phyloP scores from a whole-genome alignment of 345 rosid species.

The Bruguiera gymnorhiza region DNA sequence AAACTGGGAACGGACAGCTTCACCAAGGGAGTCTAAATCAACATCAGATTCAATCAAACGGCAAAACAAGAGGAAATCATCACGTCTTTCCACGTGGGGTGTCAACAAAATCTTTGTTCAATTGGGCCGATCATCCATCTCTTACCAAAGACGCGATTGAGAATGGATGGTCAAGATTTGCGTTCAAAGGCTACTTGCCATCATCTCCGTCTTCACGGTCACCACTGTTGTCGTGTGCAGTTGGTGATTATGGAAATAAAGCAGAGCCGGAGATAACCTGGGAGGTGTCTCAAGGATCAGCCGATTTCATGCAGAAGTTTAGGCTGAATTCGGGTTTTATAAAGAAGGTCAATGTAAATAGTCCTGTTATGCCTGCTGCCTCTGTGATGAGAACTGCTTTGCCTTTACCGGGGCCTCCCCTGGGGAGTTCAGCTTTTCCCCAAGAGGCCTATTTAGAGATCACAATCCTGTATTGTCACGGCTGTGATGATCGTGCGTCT shows the following conservation, averaged over 20 bases:
- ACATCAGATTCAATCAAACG: constrained; percentile 36
- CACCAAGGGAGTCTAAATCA: constrained; percentile 41
- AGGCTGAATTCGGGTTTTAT: constrained; percentile 50
- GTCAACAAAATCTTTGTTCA: constrained; percentile 45
- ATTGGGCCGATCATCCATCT: constrained; percentile 75
- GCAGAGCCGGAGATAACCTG: constrained; percentile 57
- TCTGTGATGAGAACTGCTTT: constrained; percentile 63
- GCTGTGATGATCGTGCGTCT: constrained; percentile 20
- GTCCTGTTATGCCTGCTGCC: constrained; percentile 36
- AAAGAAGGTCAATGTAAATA: constrained; percentile 18
- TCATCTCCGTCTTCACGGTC: constrained; percentile 33
- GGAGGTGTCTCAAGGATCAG: constrained; percentile 80
- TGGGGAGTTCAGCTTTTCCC: constrained; percentile 69
- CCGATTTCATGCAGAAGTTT: constrained; percentile 72
- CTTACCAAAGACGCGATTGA: constrained; percentile 70
- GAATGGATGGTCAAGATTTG: constrained; percentile 86
- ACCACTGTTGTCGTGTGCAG: constrained; percentile 46
- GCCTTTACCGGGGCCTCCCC: constrained; percentile 87
- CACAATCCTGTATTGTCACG: constrained; percentile 42
- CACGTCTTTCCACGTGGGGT: constrained; percentile 47
- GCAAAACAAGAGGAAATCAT: constrained; percentile 48
- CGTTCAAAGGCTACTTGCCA: constrained; percentile 47
- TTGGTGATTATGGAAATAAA: constrained; percentile 39
- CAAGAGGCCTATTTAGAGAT: constrained; percentile 91
- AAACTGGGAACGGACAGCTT: constrained; percentile 52